Base-by-base conservation (phyloP, 129 eudicot species). In the Calendula officinalis region DNA sequence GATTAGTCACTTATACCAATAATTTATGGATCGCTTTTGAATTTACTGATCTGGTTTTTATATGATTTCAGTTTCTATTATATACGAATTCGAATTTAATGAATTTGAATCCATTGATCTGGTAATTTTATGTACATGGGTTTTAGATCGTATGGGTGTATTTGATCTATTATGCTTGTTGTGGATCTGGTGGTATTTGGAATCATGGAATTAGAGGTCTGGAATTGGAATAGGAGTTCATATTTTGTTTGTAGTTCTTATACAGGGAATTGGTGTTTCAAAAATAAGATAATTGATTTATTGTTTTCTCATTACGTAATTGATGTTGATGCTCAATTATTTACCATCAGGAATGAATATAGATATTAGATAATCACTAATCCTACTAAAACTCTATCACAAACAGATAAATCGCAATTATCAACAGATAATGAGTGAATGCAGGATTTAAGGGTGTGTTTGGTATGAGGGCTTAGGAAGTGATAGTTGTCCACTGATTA, bases 81-180 rank as follows among this genome's bases (percentile, higher is more conserved):
- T 35, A 33, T n/a, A 35, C 13, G 15, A 15, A 47, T 64, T 64
- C 7, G 68, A 45, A 45, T 22, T 36, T 45, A 57, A 45, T 48
- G 35, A 36, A 44, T 8, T 44, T 48, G 62, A 8, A 10, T 39
- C 55, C 44, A 35, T 33, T 35, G 53, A 58, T 57, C 0, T 49
- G 77, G 82, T 66, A 47, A 15, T 27, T 30, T 41, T 3, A 7
- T 3, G 22, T 37, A 33, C 1, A 38, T 3, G 47, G 45, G 27
- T 0, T 37, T 37, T 51, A 36, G 60, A 16, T 66, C 7, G 30
- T 66, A 6, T 66, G 12, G 37, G 40, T 66, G 38, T 50, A 52
- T 66, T 66, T 66, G 39, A 50, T 66, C 50, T 51, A 22, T 16
- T 66, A 51, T 15, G 30, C 7, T 48, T 64, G 55, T 64, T 65